These are phyloP conservation scores for Kwoniella dendrophila DNA, from an alignment of 768 basidiomycete genomes.

Conservation along the genomic window DNA sequence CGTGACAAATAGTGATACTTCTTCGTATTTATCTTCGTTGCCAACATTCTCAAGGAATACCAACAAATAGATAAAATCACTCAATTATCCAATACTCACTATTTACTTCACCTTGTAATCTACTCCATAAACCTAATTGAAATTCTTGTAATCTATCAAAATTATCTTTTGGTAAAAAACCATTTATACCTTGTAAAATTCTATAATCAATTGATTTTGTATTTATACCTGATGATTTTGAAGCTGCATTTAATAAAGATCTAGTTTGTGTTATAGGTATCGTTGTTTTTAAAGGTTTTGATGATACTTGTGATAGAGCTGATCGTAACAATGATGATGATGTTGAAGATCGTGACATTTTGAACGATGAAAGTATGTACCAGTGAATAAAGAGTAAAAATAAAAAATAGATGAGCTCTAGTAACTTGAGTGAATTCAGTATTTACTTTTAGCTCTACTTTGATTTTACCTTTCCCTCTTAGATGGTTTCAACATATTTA, in stretches of 20 bases:
- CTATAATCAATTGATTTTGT: constrained; percentile 38
- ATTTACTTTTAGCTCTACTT: no score
- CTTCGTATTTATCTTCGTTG: background rate
- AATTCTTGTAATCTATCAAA: constrained; percentile 47
- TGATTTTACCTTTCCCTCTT: background rate
- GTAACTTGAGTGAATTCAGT: background rate
- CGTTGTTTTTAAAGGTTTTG: no score
- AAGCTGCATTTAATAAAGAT: constrained; percentile 13
- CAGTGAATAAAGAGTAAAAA: background rate
- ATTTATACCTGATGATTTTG: constrained; percentile 20
- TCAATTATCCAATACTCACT: constrained; percentile 40
- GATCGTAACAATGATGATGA: constrained; percentile 16
- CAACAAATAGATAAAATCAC: no score
- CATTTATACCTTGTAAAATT: constrained; percentile 34
- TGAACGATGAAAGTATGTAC: no score
- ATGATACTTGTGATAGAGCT: no score
- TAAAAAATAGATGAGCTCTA: background rate
- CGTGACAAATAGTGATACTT: background rate
- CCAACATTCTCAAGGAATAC: no score
- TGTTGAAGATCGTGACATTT: no score
- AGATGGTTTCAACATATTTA: no score
- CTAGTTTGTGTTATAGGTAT: background rate
- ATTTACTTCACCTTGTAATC: constrained; percentile 49
- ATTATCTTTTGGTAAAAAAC: constrained; percentile 41
- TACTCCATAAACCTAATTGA: constrained; percentile 50